Base-by-base conservation (phyloP, 2,329 filamentous ascomycete genomes). In the Lachnellula suecica region DNA sequence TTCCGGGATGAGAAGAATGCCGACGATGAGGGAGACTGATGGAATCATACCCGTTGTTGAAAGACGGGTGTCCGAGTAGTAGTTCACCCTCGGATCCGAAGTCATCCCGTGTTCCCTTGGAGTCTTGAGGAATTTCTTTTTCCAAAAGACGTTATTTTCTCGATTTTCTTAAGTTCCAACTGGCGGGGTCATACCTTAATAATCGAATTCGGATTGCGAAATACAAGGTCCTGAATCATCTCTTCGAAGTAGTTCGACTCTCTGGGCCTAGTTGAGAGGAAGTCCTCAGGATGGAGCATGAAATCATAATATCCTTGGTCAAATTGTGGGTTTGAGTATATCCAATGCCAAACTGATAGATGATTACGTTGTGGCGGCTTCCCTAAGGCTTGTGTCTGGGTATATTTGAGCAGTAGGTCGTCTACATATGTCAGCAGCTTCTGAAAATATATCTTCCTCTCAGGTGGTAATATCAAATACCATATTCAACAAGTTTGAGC, bases 1-100 rank as follows among this genome's bases (percentile, higher is more conserved):
- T 13, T 53, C 51, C 13, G 61, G 61, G 11, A 56, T 49, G n/a
- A 60, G 47, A 3, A 63, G 53, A 13, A 57, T 43, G 4, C 31
- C 41, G 10, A 57, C 49, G 2, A 47, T 41, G 1, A 58, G 20
- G 10, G 23, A 37, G 4, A 59, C 48, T 1, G 48, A 11, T 1
- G 60, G 20, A 9, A 47, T 8, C n/a, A 37, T 53, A 10, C 43
- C 42, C 9, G 50, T 7, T 2, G n/a, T 34, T 17, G 25, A 19
- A 25, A 56, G 19, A 4, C 38, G 47, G 11, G 10, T 4, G 11
- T 27, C 15, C n/a, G 44, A 50, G 34, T 53, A 59, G 24, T 53
- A 25, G 10, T 24, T 17, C 4, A 52, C 37, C 17, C 4, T 31
- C 22, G 35, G 20, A 22, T 58, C 53, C 13, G 47, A 31, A 5